Evolutionary conservation across 1,139 yeast genomes (phyloP).

Genomic region (Taphrina populina): DNA sequence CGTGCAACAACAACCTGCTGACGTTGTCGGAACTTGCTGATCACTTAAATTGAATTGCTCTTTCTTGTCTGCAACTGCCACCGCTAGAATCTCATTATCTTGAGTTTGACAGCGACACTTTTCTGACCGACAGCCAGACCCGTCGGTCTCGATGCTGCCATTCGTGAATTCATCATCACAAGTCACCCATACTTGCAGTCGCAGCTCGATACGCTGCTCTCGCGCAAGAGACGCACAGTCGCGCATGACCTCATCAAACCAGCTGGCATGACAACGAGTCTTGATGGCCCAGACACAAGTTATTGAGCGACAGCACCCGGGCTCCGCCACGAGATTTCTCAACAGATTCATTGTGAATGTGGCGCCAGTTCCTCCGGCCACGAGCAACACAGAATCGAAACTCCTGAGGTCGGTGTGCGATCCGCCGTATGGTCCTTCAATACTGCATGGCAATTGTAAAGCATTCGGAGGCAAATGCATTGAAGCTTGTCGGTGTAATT

Average conservation of each 20-base stretch:
- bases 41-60: too few relatives aligned
- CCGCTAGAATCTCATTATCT: neutral
- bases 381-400: constrained; percentile 38
- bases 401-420: constrained; percentile 27
- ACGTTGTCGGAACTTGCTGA: too few relatives aligned
- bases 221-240: constrained; percentile 4
- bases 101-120: neutral
- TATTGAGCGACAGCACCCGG: constrained; percentile 22
- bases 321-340: constrained; percentile 23
- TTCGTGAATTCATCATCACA: constrained; percentile 2
- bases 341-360: constrained; percentile 36
- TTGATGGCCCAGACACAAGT: constrained; percentile 38
- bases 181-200: constrained; percentile 10
- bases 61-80: too few relatives aligned
- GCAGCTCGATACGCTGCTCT: neutral
- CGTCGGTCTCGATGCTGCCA: too few relatives aligned
- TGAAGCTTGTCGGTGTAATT: constrained; percentile 12
- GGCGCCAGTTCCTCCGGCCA: constrained; percentile 40
- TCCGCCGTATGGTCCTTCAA: constrained; percentile 42
- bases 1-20: too few relatives aligned
- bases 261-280: constrained; percentile 21
- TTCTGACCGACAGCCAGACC: too few relatives aligned
- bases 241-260: constrained; percentile 19
- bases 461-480: neutral
- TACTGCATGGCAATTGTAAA: constrained; percentile 35